Evolutionary conservation across 495 filamentous ascomycete species (phyloP), one percentile per base, ranked within the genome.

Genomic region (Penicillium mononematosum): DNA sequence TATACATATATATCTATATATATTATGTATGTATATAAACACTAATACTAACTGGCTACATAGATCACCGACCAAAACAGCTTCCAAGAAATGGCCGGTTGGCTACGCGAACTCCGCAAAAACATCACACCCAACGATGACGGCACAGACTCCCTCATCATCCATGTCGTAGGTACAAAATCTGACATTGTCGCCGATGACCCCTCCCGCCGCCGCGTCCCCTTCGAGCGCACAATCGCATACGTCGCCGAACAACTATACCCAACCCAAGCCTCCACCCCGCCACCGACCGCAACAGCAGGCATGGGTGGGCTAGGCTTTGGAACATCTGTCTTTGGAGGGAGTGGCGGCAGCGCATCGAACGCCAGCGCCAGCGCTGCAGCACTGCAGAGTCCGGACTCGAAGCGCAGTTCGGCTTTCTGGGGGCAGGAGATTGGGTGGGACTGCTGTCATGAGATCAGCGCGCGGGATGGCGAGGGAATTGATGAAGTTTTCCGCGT

Each of bases 401-500:
- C 82, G 69, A 95, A 95, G 68, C 83, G 91, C 36, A 89, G 84
- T 58, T 88, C 83, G 36, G 90, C 88, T 5, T 92, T 95, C 67
- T 96, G 91, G 91, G 89, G 88, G 2, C 89, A 94, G 65, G 91
- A 96, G 63, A 86, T 90, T 8, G 91, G 91, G 11, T 96, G 92
- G 92, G 92, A 96, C 66, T 93, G 90, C 59, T 97, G 93, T 65
- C 93, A 98, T 72, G 93, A 98, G 76, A 93, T 98, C 63, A 91
- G 86, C 63, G 92, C 93, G 22, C 90, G 92, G 78, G 90, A 89
- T 67, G 94, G 94, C 17, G 93, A 98, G 76, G 93, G 93, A 4
- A 91, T 98, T 11, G 94, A 98, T 50, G 94, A 98, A 75, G 93
- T 98, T 0, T 98, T 98, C 62, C 83, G 92, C 0, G 93, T 97